Conservation (phyloP, 2,329 filamentous ascomycete species). For the Aspergillus japonicus region DNA sequence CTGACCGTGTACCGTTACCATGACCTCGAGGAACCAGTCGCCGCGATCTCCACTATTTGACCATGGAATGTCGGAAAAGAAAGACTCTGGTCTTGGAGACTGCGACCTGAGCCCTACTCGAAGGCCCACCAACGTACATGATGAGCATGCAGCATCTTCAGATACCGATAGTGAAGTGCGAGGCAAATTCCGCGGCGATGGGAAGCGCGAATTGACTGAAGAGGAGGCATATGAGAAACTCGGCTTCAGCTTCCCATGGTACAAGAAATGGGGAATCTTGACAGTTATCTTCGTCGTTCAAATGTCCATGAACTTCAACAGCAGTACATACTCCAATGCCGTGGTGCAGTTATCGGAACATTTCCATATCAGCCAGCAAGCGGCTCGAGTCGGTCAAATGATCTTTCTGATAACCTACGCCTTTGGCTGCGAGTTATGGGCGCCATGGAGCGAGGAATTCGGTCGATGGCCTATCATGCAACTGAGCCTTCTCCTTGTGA, state of each 20-base stretch:
- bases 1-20: not conserved
- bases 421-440: conserved; percentile 85
- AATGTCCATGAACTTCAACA: conserved; percentile 78
- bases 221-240: conserved; percentile 63
- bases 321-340: conserved; percentile 68
- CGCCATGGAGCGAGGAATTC: conserved; percentile 80
- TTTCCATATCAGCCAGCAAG: conserved; percentile 67
- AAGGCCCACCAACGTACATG: conserved; percentile 11
- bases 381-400: conserved; percentile 69
- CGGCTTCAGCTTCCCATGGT: conserved; percentile 56
- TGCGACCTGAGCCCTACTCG: conserved; percentile 7
- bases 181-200: conserved; percentile 18
- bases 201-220: conserved; percentile 45
- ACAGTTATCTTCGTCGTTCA: conserved; percentile 71
- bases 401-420: conserved; percentile 77
- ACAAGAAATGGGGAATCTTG: conserved; percentile 70
- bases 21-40: not conserved
- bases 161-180: conserved; percentile 14
- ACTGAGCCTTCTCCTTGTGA: conserved; percentile 69
- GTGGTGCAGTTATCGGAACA: conserved; percentile 64
- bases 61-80: conserved; percentile 8
- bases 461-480: conserved; percentile 77
- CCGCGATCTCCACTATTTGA: not conserved
- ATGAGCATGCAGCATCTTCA: conserved; percentile 18
- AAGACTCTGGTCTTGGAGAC: not conserved